Percentiles rank a stretch among this genome's conserved stretches.
Evolutionary conservation across 208 protist species (phyloP).

Genomic region (Trypanosoma lewisi): DNA sequence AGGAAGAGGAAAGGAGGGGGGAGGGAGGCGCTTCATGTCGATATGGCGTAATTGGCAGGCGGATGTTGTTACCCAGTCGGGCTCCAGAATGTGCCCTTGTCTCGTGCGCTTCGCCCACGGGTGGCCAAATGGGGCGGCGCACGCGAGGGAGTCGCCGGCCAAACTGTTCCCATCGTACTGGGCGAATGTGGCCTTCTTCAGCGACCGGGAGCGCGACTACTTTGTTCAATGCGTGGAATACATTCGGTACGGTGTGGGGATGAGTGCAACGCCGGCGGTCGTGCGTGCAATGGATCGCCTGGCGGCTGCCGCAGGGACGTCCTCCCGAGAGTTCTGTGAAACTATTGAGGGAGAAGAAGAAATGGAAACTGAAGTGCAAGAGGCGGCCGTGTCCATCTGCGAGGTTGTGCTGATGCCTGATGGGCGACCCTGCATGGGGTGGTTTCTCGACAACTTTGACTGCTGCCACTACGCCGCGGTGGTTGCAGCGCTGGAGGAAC

Average conservation of each 20-base stretch:
- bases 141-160: conserved; percentile 4
- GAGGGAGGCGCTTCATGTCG: conserved; percentile 9
- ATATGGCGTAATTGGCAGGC: conserved; percentile 28
- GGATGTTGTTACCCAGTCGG: conserved; percentile 18
- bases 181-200: conserved; percentile 21
- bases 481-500: conserved; percentile 25
- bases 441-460: conserved; percentile 38
- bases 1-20: not conserved
- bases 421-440: conserved; percentile 31
- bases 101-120: conserved; percentile 27
- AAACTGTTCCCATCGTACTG: conserved; percentile 29
- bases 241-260: conserved; percentile 21
- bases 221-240: conserved; percentile 39
- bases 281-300: conserved; percentile 12
- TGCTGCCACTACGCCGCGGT: conserved; percentile 12
- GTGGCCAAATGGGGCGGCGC: not conserved
- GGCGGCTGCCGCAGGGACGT: not conserved
- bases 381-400: no score
- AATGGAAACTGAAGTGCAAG: no score
- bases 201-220: conserved; percentile 28
- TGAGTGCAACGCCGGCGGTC: conserved; percentile 13
- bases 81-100: conserved; percentile 13
- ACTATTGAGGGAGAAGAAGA: not conserved
- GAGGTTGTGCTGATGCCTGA: conserved; percentile 43
- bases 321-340: not conserved